phyloP scores from a whole-genome alignment of 352 stramenopile species.

The Globisporangium cederbergense region DNA sequence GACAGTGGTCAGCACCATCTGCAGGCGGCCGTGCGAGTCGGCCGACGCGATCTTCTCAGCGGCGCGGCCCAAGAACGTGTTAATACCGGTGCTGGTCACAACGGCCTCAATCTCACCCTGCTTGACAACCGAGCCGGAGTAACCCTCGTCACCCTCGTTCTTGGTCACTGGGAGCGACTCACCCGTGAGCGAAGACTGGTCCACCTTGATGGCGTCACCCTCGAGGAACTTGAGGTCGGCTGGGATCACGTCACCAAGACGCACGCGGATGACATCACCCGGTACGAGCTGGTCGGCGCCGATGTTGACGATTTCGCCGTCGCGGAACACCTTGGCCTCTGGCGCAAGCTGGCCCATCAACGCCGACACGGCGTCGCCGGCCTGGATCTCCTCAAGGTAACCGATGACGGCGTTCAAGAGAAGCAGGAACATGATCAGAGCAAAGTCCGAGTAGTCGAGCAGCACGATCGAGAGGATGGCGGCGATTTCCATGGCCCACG shows the following conservation, averaged over 20 bases:
- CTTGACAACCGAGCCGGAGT: constrained; percentile 85
- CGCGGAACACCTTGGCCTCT: constrained; percentile 78
- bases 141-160: constrained; percentile 67
- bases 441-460: constrained; percentile 77
- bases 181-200: constrained; percentile 92
- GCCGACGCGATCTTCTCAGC: constrained; percentile 73
- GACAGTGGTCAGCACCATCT: constrained; percentile 92
- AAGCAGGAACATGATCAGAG: constrained; percentile 64
- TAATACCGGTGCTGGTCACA: constrained; percentile 81
- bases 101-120: constrained; percentile 90
- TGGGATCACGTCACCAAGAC: constrained; percentile 90
- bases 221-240: constrained; percentile 88
- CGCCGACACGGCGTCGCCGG: constrained; percentile 82
- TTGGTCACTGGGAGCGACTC: constrained; percentile 93
- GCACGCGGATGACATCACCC: constrained; percentile 69
- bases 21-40: constrained; percentile 80
- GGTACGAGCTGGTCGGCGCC: constrained; percentile 64
- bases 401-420: constrained; percentile 74
- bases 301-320: constrained; percentile 73
- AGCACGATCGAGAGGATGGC: constrained; percentile 73
- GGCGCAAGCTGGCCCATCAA: constrained; percentile 88
- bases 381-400: constrained; percentile 84
- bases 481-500: constrained; percentile 78
- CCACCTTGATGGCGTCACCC: constrained; percentile 78
- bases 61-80: constrained; percentile 91